These are phyloP conservation scores for Aspergillus haitiensis DNA, from an alignment of 495 filamentous ascomycete genomes.

Conservation along the genomic window DNA sequence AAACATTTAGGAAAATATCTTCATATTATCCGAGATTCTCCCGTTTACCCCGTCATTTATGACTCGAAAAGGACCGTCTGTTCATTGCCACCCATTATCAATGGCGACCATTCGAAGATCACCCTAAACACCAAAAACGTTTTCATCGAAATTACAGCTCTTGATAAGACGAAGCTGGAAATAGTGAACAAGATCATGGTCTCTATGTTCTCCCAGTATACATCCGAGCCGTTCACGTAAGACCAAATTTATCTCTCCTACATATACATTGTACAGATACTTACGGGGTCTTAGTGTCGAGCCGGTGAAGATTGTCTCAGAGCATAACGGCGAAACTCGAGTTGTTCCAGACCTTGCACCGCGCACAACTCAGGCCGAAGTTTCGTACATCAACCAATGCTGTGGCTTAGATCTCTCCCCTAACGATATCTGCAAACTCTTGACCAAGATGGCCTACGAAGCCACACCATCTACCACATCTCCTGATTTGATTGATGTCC, in stretches of 20 bases:
- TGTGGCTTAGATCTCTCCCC: slow-evolving; percentile 76
- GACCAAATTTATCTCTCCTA: slow-evolving; percentile 12
- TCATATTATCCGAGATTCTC: slow-evolving; percentile 89
- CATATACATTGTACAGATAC: neutral
- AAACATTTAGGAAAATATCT: slow-evolving; percentile 78
- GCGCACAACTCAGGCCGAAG: slow-evolving; percentile 73
- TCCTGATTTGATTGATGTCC: slow-evolving; percentile 69
- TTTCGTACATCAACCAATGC: slow-evolving; percentile 90
- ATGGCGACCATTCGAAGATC: slow-evolving; percentile 95
- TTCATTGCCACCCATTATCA: slow-evolving; percentile 97
- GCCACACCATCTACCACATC: slow-evolving; percentile 69
- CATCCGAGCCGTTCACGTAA: slow-evolving; percentile 78
- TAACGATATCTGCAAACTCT: slow-evolving; percentile 67
- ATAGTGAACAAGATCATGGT: slow-evolving; percentile 94
- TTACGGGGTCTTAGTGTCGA: slow-evolving; percentile 60
- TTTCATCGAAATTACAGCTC: slow-evolving; percentile 97
- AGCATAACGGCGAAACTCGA: slow-evolving; percentile 82
- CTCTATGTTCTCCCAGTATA: slow-evolving; percentile 95
- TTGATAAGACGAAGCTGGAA: slow-evolving; percentile 94
- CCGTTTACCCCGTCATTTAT: slow-evolving; percentile 95
- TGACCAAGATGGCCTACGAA: slow-evolving; percentile 82
- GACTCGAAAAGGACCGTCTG: slow-evolving; percentile 85
- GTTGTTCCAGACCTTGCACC: slow-evolving; percentile 76
- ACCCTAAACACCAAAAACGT: slow-evolving; percentile 83
- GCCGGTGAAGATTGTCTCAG: slow-evolving; percentile 84